Base-by-base conservation (phyloP, 345 rosid genomes). In the Populus simonii region DNA sequence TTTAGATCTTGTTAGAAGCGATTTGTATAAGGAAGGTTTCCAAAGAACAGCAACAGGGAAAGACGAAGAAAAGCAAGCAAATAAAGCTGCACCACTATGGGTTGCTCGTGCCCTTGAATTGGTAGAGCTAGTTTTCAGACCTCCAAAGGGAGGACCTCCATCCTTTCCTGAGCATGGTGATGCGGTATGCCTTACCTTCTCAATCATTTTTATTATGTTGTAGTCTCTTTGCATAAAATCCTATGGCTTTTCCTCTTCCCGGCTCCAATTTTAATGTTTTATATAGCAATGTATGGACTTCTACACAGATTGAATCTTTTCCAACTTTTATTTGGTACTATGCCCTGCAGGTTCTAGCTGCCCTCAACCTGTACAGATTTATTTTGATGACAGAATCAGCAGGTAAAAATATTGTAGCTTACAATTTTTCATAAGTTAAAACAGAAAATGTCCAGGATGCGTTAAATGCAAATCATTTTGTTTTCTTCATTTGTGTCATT, bases 71-170 rank as follows among this genome's bases (percentile, higher is more conserved):
- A 82, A 82, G 73, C 63, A 83, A 82, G 61, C 39, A 4, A 41
- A 75, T 71, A 27, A 80, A 55, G 45, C 70, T 70, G 47, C 82
- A 57, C 79, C 85, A 35, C 77, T 80, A 49, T 87, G 90, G 93
- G 82, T 72, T 66, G 71, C 85, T 39, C 70, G 79, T 84, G 87
- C 87, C 83, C 86, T 89, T 49, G 91, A 96, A 84, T 81, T 96
- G 68, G 89, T 93, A 75, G 94, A 90, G 86, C 55, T 85, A 45
- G 88, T 93, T 80, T 87, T 96, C 84, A 85, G 83, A 83, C 98
- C 98, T 84, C 82, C 90, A 29, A 78, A 75, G 43, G 97, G 99
- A 57, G 97, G 98, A 72, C 97, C 96, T 80, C 96, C 98, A 27
- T 71, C 80, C 76, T 88, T 93, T 86, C 98, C 94, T 0, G 96